Evolutionary conservation across 768 basidiomycete genomes (phyloP).

Genomic region (Pulveroboletus sp.): DNA sequence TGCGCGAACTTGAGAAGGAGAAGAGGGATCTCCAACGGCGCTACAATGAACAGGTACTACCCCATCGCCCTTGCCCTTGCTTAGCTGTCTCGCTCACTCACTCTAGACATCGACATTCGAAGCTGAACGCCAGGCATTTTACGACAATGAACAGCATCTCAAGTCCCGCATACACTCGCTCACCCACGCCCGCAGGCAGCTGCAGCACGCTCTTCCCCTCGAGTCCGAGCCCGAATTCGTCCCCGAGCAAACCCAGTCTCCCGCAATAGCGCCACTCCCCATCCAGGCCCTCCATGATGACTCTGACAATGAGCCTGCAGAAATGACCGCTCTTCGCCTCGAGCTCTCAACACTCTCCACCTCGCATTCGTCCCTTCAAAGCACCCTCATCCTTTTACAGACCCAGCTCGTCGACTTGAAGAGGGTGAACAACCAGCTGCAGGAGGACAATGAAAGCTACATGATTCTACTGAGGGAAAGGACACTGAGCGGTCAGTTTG

Average conservation of each 20-base stretch:
- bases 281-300: conserved; percentile 53
- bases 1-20: conserved; percentile 86
- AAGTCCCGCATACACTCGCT: conserved; percentile 87
- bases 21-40: conserved; percentile 78
- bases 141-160: conserved; percentile 91
- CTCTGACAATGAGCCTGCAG: conserved; percentile 74
- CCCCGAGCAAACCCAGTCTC: conserved; percentile 33
- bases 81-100: conserved; percentile 12
- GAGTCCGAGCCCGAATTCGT: conserved; percentile 41
- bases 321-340: conserved; percentile 79
- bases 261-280: conserved; percentile 19
- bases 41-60: conserved; percentile 84
- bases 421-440: conserved; percentile 80
- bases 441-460: conserved; percentile 97
- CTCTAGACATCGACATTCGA: conserved; percentile 81
- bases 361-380: conserved; percentile 80
- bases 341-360: conserved; percentile 87
- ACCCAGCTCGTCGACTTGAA: conserved; percentile 85
- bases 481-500: conserved; percentile 87
- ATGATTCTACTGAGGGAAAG: conserved; percentile 90
- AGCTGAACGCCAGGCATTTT: conserved; percentile 88
- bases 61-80: conserved; percentile 10
- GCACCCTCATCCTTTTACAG: conserved; percentile 80
- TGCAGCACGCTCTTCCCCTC: conserved; percentile 35
- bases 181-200: conserved; percentile 59